These are phyloP conservation scores for Plasmodium blacklocki DNA, from an alignment of 169 alveolate genomes.

Conservation along the genomic window DNA sequence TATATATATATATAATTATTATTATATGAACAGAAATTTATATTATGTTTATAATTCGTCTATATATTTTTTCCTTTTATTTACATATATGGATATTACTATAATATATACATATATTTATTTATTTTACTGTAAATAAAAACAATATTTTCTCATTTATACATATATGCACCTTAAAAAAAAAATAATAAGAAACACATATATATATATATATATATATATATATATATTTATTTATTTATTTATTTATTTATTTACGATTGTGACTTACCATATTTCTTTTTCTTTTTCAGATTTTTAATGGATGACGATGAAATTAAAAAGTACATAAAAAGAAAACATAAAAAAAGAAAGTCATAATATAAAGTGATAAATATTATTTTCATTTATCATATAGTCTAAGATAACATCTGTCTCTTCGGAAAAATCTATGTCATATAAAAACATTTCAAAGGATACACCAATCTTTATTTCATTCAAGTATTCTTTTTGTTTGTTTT, in stretches of 20 bases:
- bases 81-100: background rate
- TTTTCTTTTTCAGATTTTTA: background rate
- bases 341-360: slow-evolving; percentile 19
- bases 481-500: background rate
- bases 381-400: slow-evolving; percentile 65
- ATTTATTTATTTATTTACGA: background rate
- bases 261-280: background rate
- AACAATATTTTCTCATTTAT: background rate
- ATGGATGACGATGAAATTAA: slow-evolving; percentile 9
- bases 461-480: slow-evolving; percentile 24
- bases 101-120: background rate
- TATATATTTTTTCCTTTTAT: background rate
- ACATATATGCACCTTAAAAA: too few relatives aligned
- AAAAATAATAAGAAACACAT: too few relatives aligned
- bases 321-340: background rate
- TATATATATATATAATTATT: too few relatives aligned
- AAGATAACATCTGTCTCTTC: slow-evolving; percentile 40
- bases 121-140: background rate
- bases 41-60: background rate
- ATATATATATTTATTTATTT: background rate
- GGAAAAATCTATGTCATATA: slow-evolving; percentile 42
- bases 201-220: too few relatives aligned
- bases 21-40: background rate
- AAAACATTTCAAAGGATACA: slow-evolving; percentile 32
- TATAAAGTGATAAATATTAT: slow-evolving; percentile 33